These are phyloP conservation scores for Pseudomonodictys pantanalensis DNA, from an alignment of 495 filamentous ascomycete genomes.

Conservation along the genomic window DNA sequence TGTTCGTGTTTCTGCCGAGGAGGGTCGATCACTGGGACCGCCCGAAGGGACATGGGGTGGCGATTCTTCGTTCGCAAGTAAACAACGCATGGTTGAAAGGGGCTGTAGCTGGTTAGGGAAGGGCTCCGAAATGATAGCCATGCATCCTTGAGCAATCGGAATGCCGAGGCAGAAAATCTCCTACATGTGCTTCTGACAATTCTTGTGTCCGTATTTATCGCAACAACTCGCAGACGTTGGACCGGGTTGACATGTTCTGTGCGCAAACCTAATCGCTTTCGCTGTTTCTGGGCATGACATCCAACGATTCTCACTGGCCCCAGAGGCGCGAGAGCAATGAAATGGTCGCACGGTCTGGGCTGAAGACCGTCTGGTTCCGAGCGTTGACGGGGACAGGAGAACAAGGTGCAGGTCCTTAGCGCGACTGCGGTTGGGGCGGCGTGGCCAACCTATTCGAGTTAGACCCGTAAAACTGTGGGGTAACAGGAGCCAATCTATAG, in stretches of 20 bases:
- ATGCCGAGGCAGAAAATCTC: conserved; percentile 9
- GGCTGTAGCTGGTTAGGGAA: conserved; percentile 9
- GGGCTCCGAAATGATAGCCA: conserved; percentile 28
- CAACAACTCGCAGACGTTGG: too few species aligned
- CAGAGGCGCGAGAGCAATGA: neutral
- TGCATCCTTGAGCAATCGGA: conserved; percentile 7
- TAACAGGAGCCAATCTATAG: neutral
- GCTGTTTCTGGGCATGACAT: too few species aligned
- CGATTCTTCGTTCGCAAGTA: neutral
- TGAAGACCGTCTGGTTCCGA: neutral
- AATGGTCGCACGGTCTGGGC: neutral
- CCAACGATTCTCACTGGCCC: neutral
- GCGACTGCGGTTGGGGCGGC: too few species aligned
- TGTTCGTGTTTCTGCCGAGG: conserved; percentile 1
- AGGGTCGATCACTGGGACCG: conserved; percentile 14
- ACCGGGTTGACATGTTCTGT: too few species aligned
- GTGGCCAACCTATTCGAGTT: too few species aligned
- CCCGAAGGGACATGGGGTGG: conserved; percentile 10
- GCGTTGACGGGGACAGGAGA: neutral
- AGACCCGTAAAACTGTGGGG: neutral
- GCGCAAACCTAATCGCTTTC: too few species aligned
- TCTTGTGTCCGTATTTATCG: too few species aligned
- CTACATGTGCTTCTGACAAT: too few species aligned
- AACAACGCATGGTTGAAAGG: neutral
- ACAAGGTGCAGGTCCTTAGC: too few species aligned